Conservation (phyloP, 371 early-diverging fungal genomes). For the Smittium mucronatum region DNA sequence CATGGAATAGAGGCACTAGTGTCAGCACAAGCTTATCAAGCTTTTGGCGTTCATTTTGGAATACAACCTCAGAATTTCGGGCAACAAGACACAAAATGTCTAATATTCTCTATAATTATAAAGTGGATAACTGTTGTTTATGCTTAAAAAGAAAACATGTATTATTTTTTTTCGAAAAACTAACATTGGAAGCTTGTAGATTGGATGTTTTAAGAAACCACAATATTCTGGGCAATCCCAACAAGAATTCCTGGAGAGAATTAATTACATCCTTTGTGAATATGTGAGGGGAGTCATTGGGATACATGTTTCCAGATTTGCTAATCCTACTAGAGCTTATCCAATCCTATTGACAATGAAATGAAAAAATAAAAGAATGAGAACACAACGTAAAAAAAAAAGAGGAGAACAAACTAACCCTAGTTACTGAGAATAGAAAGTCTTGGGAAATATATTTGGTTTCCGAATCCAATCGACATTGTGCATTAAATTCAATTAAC, state of each 20-base stretch:
- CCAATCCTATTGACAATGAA: constrained; percentile 16
- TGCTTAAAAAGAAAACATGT: not conserved
- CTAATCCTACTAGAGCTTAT: too few relatives aligned
- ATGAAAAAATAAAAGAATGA: too few relatives aligned
- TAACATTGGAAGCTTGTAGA: constrained; percentile 15
- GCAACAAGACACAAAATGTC: not conserved
- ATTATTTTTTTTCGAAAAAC: not conserved
- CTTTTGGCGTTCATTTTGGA: not conserved
- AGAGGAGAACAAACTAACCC: constrained; percentile 10
- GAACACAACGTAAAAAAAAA: not conserved
- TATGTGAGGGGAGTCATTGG: too few relatives aligned
- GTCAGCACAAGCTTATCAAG: constrained; percentile 2
- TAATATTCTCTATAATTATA: constrained; percentile 9
- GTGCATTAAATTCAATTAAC: not conserved
- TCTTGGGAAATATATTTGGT: not conserved
- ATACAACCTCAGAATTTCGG: not conserved
- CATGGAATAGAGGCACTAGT: constrained; percentile 12
- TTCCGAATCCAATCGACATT: not conserved
- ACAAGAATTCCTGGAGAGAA: constrained; percentile 19
- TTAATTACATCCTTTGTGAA: not conserved
- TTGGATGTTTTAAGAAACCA: constrained; percentile 31
- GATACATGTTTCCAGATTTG: too few relatives aligned
- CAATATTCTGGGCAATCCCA: constrained; percentile 26
- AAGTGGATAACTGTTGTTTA: too few relatives aligned
- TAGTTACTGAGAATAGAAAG: constrained; percentile 15